Evolutionary conservation across 345 rosid genomes (phyloP).

Genomic region (Psidium guajava): DNA sequence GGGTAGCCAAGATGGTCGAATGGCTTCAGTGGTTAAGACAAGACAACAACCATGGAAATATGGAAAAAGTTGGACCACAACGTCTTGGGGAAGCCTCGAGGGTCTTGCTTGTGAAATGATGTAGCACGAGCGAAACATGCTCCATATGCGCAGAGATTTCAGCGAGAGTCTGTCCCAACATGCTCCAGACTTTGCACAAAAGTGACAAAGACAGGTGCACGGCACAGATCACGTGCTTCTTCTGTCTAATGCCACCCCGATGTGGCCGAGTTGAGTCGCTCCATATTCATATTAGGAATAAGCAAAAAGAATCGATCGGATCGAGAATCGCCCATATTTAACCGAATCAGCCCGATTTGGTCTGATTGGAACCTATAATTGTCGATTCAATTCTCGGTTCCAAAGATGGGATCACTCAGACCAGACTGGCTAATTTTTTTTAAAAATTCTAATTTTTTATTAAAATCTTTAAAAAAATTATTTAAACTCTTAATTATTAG

Average conservation of each 20-base stretch:
- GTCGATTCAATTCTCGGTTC: too few species aligned
- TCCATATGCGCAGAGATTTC: not conserved
- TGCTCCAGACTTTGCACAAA: not conserved
- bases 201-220: not conserved
- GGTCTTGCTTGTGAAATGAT: not conserved
- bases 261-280: not conserved
- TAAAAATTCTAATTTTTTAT: too few species aligned
- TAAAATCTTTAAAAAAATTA: too few species aligned
- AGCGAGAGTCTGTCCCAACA: not conserved
- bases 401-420: too few species aligned
- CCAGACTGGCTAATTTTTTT: too few species aligned
- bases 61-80: not conserved
- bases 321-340: too few species aligned
- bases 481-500: too few species aligned
- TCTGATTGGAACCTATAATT: too few species aligned
- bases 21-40: not conserved
- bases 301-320: rapidly evolving
- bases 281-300: too few species aligned
- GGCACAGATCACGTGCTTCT: not conserved
- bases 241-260: not conserved
- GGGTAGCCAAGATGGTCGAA: not conserved
- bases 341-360: too few species aligned
- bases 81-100: too few species aligned
- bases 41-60: not conserved
- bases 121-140: not conserved